A percentile compares a stretch with the other conserved stretches of the same genome.
Evolutionary conservation across 2,329 filamentous ascomycete species (phyloP).

Genomic region (Claviceps sp.): DNA sequence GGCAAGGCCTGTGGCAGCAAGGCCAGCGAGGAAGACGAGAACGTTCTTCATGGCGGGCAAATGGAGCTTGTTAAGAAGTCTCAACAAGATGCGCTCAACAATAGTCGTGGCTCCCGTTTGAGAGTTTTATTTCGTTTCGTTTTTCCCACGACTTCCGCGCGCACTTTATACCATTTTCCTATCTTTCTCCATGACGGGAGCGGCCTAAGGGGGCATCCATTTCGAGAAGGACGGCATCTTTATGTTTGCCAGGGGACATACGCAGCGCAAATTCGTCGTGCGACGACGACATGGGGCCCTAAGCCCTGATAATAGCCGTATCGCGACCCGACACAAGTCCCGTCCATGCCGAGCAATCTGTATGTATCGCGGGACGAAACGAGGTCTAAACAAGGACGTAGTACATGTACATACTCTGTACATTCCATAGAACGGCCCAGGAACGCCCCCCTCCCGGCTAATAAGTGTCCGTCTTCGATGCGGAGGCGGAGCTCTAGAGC

Average conservation of each 20-base stretch:
- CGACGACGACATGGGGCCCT: not conserved
- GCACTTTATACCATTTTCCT: not conserved
- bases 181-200: not conserved
- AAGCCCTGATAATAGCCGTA: not conserved
- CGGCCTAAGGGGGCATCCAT: not conserved
- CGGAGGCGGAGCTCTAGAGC: too few species aligned
- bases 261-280: not conserved
- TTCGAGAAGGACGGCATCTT: not conserved
- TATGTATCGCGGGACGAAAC: too few species aligned
- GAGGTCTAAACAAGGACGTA: too few species aligned
- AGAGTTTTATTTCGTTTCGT: too few species aligned
- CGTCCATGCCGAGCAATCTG: too few species aligned
- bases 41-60: conserved; percentile 9
- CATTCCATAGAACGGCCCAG: too few species aligned
- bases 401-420: too few species aligned
- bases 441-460: too few species aligned
- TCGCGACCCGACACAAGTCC: not conserved
- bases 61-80: not conserved
- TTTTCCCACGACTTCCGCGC: not conserved
- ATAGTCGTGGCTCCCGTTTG: not conserved
- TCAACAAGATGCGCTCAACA: not conserved
- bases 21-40: conserved; percentile 9
- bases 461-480: too few species aligned
- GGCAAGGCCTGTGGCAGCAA: conserved; percentile 9
- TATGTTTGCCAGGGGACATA: too few species aligned